Percentiles rank a stretch among this genome's conserved stretches.
phyloP scores from a whole-genome alignment of 305 asterid species.

The Fraxinus nigra region DNA sequence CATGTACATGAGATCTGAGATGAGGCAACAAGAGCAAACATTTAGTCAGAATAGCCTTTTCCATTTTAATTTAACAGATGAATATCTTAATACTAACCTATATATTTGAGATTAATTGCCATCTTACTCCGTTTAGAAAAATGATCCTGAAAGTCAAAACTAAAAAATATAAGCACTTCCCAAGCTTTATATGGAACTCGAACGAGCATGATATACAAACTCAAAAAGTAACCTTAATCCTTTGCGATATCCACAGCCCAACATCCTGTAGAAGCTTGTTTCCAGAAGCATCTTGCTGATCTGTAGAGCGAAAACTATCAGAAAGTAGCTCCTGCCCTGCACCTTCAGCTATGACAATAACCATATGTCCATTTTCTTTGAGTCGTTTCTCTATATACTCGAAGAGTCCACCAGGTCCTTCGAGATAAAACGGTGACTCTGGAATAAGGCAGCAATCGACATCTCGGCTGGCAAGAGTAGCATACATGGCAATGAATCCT shows the following conservation, averaged over 20 bases:
- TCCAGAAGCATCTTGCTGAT: constrained; percentile 65
- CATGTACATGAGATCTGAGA: constrained; percentile 81
- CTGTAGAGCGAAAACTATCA: constrained; percentile 39
- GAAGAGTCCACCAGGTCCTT: constrained; percentile 67
- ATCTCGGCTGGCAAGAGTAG: constrained; percentile 85
- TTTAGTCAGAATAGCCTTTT: not conserved
- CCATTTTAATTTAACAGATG: not conserved
- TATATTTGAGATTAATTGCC: constrained; percentile 63
- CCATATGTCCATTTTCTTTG: constrained; percentile 76
- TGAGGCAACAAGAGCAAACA: not conserved
- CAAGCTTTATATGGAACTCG: not conserved
- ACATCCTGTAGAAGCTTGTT: constrained; percentile 67
- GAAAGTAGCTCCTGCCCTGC: constrained; percentile 76
- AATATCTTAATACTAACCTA: constrained; percentile 42
- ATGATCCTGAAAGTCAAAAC: constrained; percentile 46
- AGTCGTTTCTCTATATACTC: constrained; percentile 63
- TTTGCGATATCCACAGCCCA: constrained; percentile 74
- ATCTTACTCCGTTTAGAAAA: constrained; percentile 59
- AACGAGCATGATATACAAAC: not conserved
- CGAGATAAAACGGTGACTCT: constrained; percentile 77
- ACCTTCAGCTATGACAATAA: constrained; percentile 85
- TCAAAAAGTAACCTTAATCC: constrained; percentile 49
- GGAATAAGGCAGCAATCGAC: constrained; percentile 88
- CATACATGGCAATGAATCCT: constrained; percentile 87
- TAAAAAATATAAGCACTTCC: not conserved